A percentile compares a stretch with the other conserved stretches of the same genome.
Evolutionary conservation across 257 asterid species (phyloP).

Genomic region (Solanum neorickii): DNA sequence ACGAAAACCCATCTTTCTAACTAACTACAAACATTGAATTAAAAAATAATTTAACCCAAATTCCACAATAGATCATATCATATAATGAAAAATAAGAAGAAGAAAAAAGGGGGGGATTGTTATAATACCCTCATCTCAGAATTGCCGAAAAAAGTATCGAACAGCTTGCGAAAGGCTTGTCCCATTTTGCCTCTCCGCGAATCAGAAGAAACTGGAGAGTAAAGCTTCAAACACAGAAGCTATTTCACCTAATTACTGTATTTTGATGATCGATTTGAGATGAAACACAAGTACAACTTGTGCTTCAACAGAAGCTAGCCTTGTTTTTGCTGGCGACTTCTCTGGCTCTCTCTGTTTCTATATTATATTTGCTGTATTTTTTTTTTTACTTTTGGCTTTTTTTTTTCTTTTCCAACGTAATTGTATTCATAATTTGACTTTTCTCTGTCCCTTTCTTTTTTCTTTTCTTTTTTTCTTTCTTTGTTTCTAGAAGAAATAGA

Average conservation of each 20-base stretch:
- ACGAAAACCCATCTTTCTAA: background rate
- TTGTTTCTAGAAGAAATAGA: background rate
- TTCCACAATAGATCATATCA: background rate
- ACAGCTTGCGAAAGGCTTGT: constrained; percentile 95
- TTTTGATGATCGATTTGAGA: background rate
- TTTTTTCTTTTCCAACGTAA: too few species aligned
- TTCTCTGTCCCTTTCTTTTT: background rate
- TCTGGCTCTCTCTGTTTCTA: background rate
- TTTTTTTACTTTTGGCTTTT: too few species aligned
- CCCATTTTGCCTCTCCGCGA: constrained; percentile 38
- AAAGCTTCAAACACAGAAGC: background rate
- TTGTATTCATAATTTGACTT: background rate
- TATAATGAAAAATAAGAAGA: background rate
- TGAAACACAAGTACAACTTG: background rate
- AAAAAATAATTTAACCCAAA: background rate
- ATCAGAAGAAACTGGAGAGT: background rate
- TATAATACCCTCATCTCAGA: constrained; percentile 87
- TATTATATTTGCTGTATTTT: background rate
- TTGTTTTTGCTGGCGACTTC: background rate
- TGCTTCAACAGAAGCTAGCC: background rate
- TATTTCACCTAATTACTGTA: background rate
- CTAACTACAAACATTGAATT: background rate
- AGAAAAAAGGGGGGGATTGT: background rate
- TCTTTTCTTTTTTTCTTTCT: background rate
- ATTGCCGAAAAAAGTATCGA: constrained; percentile 91